Base-by-base conservation (phyloP, 2,329 filamentous ascomycete genomes). In the Volutella citrinella region DNA sequence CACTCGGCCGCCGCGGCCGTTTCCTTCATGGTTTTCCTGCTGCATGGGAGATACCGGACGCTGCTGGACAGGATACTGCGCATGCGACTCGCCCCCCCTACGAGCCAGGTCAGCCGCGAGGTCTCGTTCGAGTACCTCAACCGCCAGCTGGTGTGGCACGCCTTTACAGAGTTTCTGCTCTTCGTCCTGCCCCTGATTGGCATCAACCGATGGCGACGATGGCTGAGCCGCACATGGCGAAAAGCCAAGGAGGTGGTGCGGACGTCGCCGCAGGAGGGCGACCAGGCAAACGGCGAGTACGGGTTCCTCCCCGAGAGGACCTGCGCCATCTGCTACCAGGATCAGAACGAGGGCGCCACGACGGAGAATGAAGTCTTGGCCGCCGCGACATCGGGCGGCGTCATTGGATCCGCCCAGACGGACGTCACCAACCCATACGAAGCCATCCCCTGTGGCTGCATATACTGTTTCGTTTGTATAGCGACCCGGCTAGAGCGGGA, bases 81-180 rank as follows among this genome's bases (percentile, higher is more conserved):
- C 38, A 82, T 98, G 61, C 82, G 91, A 35, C 77, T 98, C 27
- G 84, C 88, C 5, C 85, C 93, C 7, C 84, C 86, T 6, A 90
- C 84, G 4, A 88, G 79, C 54, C 87, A 95, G 57, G 84, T 94
- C 45, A 87, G 80, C 57, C 78, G 91, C 19, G 89, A 97, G 62
- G 90, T 98, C 17, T 95, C 87, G 2, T 97, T 98, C 57, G 93
- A 98, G 64, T 97, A 96, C 55, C 78, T 97, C 30, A 98, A 98
- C 60, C 82, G 93, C 29, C 93, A 98, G 65, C 79, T 98, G 10
- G 93, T 98, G 22, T 98, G 93, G 93, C 93, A 98, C 64, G 93
- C 93, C n/a, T 95, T 98, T 54, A 98, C 93, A 17, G 93, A 98
- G 60, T 98, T 98, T 52, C 71, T 98, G n/a, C 76, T 98, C 19